A percentile compares a stretch with the other conserved stretches of the same genome.
Evolutionary conservation across 1,284 basidiomycete species (phyloP).

Genomic region (Pascua sp.): DNA sequence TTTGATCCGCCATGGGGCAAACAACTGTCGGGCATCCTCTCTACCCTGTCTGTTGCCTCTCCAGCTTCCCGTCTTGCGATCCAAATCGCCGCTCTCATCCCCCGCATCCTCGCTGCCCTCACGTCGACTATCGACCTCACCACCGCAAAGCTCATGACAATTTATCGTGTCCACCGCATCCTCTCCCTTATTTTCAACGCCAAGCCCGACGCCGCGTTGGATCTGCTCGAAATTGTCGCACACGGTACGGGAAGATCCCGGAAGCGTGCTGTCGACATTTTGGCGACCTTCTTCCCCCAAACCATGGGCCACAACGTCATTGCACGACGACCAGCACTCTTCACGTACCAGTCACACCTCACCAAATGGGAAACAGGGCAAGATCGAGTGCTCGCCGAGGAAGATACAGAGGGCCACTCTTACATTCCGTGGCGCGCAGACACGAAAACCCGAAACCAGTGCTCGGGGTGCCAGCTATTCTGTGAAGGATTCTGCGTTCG

Average conservation of each 20-base stretch:
- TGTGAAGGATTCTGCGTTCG: slow-evolving; percentile 32
- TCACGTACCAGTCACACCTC: slow-evolving; percentile 28
- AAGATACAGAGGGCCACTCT: slow-evolving; percentile 30
- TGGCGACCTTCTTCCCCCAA: slow-evolving; percentile 64
- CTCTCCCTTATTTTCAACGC: slow-evolving; percentile 58
- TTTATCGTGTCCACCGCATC: slow-evolving; percentile 60
- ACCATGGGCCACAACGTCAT: slow-evolving; percentile 61
- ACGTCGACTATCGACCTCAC: slow-evolving; percentile 29
- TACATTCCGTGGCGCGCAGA: slow-evolving; percentile 36
- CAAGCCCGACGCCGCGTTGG: slow-evolving; percentile 66
- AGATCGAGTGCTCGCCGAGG: slow-evolving; percentile 28
- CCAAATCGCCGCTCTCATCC: slow-evolving; percentile 27
- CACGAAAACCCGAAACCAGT: slow-evolving; percentile 4
- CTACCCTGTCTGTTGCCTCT: slow-evolving; percentile 17
- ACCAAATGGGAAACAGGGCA: slow-evolving; percentile 38
- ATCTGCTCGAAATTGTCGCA: slow-evolving; percentile 66
- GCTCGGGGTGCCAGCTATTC: slow-evolving; percentile 21
- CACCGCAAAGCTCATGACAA: slow-evolving; percentile 34
- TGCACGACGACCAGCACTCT: slow-evolving; percentile 29
- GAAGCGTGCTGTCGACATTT: slow-evolving; percentile 55
- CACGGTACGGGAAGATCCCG: slow-evolving; percentile 61
- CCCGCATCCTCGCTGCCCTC: slow-evolving; percentile 30
- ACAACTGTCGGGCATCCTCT: slow-evolving; percentile 25
- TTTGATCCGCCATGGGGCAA: slow-evolving; percentile 6
- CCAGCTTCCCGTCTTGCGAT: slow-evolving; percentile 12